Conservation (phyloP, 495 filamentous ascomycete species). For the Podospora bellae-mahoneyi region DNA sequence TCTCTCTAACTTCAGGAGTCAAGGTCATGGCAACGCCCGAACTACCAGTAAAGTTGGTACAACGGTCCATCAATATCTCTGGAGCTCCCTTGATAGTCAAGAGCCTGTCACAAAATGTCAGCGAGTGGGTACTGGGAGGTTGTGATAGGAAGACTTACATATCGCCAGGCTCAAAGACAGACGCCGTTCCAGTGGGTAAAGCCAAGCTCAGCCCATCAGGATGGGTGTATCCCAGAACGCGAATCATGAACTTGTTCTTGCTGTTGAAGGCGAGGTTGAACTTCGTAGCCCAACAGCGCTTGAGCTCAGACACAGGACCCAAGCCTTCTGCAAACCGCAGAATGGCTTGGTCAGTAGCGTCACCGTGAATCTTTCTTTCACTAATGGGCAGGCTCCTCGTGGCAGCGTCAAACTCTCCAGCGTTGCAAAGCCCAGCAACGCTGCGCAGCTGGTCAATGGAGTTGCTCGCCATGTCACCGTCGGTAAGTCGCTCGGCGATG, state of each 20-base stretch:
- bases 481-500: slow-evolving; percentile 29
- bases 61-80: slow-evolving; percentile 58
- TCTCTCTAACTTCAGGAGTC: slow-evolving; percentile 31
- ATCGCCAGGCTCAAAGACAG: slow-evolving; percentile 38
- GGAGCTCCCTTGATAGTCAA: slow-evolving; percentile 65
- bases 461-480: slow-evolving; percentile 31
- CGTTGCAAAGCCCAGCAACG: slow-evolving; percentile 63
- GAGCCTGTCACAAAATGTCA: slow-evolving; percentile 26
- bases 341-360: slow-evolving; percentile 70
- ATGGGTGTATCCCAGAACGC: slow-evolving; percentile 38
- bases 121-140: not conserved
- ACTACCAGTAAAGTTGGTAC: slow-evolving; percentile 45
- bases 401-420: slow-evolving; percentile 63
- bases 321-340: slow-evolving; percentile 63
- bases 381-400: slow-evolving; percentile 51
- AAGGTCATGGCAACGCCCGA: slow-evolving; percentile 48
- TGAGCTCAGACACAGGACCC: slow-evolving; percentile 47
- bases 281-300: slow-evolving; percentile 51
- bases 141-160: slow-evolving; percentile 34
- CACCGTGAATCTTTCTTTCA: slow-evolving; percentile 61
- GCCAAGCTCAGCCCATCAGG: slow-evolving; percentile 38
- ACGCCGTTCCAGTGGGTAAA: slow-evolving; percentile 35
- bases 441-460: slow-evolving; percentile 48
- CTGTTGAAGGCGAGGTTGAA: slow-evolving; percentile 72
- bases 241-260: slow-evolving; percentile 75